Base-by-base conservation (phyloP, 768 basidiomycete species). In the Boletus fagicola region DNA sequence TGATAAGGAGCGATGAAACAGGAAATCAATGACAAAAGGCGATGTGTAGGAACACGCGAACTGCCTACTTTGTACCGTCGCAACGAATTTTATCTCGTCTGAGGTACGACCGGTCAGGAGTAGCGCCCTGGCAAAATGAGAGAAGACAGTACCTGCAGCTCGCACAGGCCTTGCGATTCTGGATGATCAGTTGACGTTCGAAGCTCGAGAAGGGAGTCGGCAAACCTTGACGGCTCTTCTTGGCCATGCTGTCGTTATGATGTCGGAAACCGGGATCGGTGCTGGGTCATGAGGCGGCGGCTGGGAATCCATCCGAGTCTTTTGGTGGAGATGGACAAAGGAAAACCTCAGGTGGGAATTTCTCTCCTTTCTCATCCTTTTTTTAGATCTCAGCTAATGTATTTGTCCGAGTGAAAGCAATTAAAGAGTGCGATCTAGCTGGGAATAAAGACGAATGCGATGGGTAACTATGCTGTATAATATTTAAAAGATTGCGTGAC, bases 31-130 rank as follows among this genome's bases (percentile, higher is more conserved):
- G 35, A 57, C 42, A 36, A 28, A 28, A 48, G 52, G 15, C 2
- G 51, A 47, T 24, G 30, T 24, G 36, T 11, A 22, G 40, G 44
- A 45, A 56, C 15, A 31, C 45, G 35, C 53, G 35, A 48, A 53
- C 22, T 31, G 51, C 76, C 46, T 65, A 83, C 79, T 78, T 79
- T 59, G 72, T 69, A 26, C 81, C 79, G 66, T 85, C 81, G 69
- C 84, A 86, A 57, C 83, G 79, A 57, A 82, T 78, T 69, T 86
- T 85, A 65, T 85, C 84, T 59, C 80, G 81, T 64, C 84, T 85
- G 65, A 56, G 31, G 9, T 30, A 18, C 13, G 35, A 30, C 24
- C 15, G 28, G 49, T 67, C 9, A 62, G 38, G 16, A 45, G 24
- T 6, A 40, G 18, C 13, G 30, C 5, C n/a, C 42, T 33, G 16